Conservation (phyloP, 148 eudicot genomes). For the Rhododendron griersonianum region DNA sequence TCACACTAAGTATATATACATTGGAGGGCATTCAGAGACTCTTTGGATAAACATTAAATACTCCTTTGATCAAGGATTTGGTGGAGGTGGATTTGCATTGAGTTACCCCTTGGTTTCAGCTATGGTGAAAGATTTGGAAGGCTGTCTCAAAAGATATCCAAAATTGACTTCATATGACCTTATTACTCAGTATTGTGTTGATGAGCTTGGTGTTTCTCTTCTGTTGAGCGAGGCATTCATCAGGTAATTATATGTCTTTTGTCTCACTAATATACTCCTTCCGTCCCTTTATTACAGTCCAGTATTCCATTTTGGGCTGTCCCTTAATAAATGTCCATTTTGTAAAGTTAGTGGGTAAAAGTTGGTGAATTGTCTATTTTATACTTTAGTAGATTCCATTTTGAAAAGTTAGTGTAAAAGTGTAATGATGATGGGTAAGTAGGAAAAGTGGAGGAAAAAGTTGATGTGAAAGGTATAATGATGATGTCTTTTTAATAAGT, state of each 20-base stretch:
- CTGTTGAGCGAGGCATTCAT: constrained; percentile 26
- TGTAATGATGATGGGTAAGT: too few species aligned
- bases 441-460: too few species aligned
- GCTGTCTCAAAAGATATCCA: constrained; percentile 22
- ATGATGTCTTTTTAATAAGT: too few species aligned
- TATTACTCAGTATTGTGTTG: constrained; percentile 19
- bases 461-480: too few species aligned
- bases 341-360: too few species aligned
- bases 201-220: constrained; percentile 34
- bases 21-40: constrained; percentile 37
- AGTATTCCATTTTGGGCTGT: too few species aligned
- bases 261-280: not conserved
- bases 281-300: too few species aligned
- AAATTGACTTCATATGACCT: constrained; percentile 11
- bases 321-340: too few species aligned
- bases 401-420: too few species aligned
- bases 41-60: constrained; percentile 14
- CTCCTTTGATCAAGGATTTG: constrained; percentile 52
- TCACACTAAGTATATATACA: constrained; percentile 36
- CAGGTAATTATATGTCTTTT: constrained; percentile 19
- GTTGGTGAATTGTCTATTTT: too few species aligned
- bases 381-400: too few species aligned
- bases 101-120: constrained; percentile 31
- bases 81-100: constrained; percentile 36
- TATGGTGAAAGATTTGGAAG: constrained; percentile 15